A percentile compares a stretch with the other conserved stretches of the same genome.
Conservation (phyloP, 176 grass and related monocot species). For the Microstegium vimineum region DNA sequence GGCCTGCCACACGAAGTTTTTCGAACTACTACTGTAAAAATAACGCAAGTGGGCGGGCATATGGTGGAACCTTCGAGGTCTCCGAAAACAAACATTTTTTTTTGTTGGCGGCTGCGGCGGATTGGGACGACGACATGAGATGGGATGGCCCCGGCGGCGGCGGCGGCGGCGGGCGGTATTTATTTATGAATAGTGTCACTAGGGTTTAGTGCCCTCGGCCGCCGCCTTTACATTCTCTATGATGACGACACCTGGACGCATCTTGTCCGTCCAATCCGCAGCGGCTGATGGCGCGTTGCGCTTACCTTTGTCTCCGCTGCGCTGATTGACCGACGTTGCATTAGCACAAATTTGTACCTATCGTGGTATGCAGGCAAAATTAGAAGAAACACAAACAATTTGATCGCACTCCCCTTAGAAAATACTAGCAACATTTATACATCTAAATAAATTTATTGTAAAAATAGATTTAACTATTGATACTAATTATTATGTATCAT, state of each 20-base stretch:
- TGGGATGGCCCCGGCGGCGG: too few species aligned
- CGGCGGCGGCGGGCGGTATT: not conserved
- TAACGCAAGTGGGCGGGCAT: too few species aligned
- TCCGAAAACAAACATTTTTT: slow-evolving; percentile 16
- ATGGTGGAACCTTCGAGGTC: not conserved
- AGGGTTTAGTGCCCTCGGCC: not conserved
- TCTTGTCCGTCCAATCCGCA: not conserved
- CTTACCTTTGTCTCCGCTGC: not conserved
- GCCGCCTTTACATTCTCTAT: not conserved
- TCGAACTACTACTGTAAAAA: not conserved
- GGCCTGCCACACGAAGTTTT: not conserved
- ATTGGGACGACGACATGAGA: not conserved
- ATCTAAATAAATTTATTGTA: too few species aligned
- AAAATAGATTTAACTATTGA: too few species aligned
- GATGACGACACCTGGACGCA: not conserved
- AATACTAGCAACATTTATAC: too few species aligned
- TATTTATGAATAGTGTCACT: not conserved
- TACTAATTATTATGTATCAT: too few species aligned
- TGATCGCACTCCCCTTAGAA: too few species aligned
- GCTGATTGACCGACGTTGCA: not conserved
- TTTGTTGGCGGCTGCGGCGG: not conserved
- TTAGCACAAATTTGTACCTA: not conserved
- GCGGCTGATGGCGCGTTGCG: not conserved
- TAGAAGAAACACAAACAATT: not conserved
- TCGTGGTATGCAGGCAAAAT: not conserved